Evolutionary conservation across 202 grass and related monocot species (phyloP).

Genomic region (Setaria italica): DNA sequence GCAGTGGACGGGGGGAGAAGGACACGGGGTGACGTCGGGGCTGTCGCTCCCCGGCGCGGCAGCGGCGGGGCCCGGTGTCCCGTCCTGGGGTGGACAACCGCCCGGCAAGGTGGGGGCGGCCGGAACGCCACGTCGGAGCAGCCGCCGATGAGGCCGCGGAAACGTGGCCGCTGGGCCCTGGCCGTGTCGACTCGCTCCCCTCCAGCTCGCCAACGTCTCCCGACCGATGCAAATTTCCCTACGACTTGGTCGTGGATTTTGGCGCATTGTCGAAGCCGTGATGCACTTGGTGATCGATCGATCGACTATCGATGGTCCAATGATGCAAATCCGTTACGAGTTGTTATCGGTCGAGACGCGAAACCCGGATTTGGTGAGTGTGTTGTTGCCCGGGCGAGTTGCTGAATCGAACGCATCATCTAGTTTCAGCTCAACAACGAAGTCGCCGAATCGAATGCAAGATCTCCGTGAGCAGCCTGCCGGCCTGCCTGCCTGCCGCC

Average conservation of each 20-base stretch:
- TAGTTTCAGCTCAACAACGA: too few species aligned
- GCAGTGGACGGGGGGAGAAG: conserved; percentile 20
- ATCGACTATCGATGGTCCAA: not conserved
- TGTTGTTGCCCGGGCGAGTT: not conserved
- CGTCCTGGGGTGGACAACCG: conserved; percentile 47
- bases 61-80: conserved; percentile 62
- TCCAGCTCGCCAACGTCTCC: not conserved
- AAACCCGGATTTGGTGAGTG: not conserved
- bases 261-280: not conserved
- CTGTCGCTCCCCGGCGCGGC: conserved; percentile 48
- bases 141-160: conserved; percentile 29
- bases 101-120: conserved; percentile 60
- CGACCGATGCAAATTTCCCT: not conserved
- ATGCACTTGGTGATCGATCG: not conserved
- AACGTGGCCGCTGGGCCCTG: conserved; percentile 35
- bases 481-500: not conserved
- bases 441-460: conserved; percentile 18
- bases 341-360: conserved; percentile 1
- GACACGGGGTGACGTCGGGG: conserved; percentile 52
- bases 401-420: not conserved
- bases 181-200: not conserved
- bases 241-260: not conserved
- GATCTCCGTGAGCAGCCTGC: not conserved
- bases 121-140: conserved; percentile 23
- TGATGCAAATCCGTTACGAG: conserved; percentile 21